Base-by-base conservation (phyloP, 2,329 filamentous ascomycete species). In the Colletotrichum sp. region DNA sequence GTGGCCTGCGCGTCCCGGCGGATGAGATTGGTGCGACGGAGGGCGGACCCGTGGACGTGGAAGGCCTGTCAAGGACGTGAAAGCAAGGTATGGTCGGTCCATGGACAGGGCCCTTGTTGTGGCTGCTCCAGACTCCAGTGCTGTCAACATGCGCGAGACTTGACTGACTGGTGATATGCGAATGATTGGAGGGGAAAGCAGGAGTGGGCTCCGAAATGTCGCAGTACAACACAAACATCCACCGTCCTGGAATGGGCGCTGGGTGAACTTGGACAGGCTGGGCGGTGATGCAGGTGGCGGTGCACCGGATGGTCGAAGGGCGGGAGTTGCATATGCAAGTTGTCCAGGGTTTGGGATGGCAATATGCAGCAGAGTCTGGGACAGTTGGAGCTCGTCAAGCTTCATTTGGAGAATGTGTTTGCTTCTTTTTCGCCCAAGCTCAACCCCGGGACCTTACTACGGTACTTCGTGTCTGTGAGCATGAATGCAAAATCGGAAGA, bases 241-340 rank as follows among this genome's bases (percentile, higher is more conserved):
- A 49, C 44, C 19, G 66, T 59, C 34, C 66, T 69, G 66, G 49
- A 61, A 69, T 44, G 39, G 59, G 36, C 25, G 27, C 64, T 30
- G 62, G 36, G 11, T 30, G 44, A 32, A 49, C 55, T 62, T 69
- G 72, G 44, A 15, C 34, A 39, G 29, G 65, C 74, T 69, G 70
- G 64, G 74, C 49, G 71, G 64, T 76, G 74, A 76, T 76, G 74
- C 74, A 76, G 64, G 74, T 76, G 74, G 74, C 74, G 70, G 74
- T 73, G 74, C 74, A 71, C 29, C 27, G 39, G 68, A 63, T 62
- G 68, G 19, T 62, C 57, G 22, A 49, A 49, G 62, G 49, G 52
- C 52, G 39, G 62, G 16, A 49, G 68, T 44, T 52, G 72, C 61
- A 66, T 70, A 71, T 75, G 36, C 72, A 39, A 25, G 22, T 49